Base-by-base conservation (phyloP, 441 rosid species). In the Gossypium schwendimanii region DNA sequence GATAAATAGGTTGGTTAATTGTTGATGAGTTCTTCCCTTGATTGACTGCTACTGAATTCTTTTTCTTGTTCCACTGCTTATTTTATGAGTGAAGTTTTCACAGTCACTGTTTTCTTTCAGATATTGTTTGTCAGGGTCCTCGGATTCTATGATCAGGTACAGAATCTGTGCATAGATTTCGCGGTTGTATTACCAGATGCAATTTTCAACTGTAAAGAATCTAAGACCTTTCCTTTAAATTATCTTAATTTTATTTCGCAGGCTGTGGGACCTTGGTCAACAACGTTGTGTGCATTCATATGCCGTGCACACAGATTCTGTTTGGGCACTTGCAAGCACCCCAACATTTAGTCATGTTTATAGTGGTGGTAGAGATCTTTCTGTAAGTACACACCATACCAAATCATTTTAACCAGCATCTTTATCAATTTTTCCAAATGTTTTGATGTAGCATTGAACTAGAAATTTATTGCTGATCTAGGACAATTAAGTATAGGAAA, bases 261-360 rank as follows among this genome's bases (percentile, higher is more conserved):
- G 99, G 85, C 83, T 96, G 68, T 96, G 99, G 99, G 99, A 96
- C 83, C 91, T 93, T 81, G 98, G 98, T 75, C 98, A 93, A 88
- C 98, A 96, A 84, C 91, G 98, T 66, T 96, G 99, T 76, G 71
- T 96, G 78, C 98, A 96, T 86, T 93, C 99, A 66, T 96, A 96
- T 84, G 98, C 98, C 6, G 99, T 96, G 76, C 99, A 96, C 78
- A 93, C 98, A 64, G 98, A 96, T 86, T 93, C 98, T 84, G 98
- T 96, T 69, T 93, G 99, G 99, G 93, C 99, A 53, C 98, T 96
- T 84, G 97, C 97, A 61, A 90, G 98, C 87, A 87, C 92, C 71
- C 89, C 99, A 11, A 79, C 97, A 10, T 91, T 96, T 82, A 88
- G 84, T 86, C 98, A 96, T 75, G 98, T 93, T 80, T 96, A 93